Evolutionary conservation across 2,329 filamentous ascomycete genomes (phyloP).

Genomic region (Colletotrichum zoysiae): DNA sequence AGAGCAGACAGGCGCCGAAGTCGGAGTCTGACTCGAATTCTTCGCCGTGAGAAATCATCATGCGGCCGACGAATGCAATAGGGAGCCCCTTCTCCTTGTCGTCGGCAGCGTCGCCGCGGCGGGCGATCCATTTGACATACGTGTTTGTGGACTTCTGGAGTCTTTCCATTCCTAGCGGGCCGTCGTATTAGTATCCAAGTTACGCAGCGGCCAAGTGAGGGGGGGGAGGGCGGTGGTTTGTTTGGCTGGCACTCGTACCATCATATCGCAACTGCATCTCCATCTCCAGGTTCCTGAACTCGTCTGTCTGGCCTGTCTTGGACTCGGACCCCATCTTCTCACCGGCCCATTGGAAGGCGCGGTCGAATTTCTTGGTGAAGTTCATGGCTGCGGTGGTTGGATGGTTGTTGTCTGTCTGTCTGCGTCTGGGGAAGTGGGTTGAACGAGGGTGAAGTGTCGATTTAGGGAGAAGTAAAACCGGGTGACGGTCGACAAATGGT

Average conservation of each 20-base stretch:
- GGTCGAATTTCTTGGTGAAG: constrained; percentile 87
- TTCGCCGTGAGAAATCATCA: constrained; percentile 90
- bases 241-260: constrained; percentile 66
- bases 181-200: constrained; percentile 27
- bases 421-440: not conserved
- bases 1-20: constrained; percentile 86
- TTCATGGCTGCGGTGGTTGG: constrained; percentile 56
- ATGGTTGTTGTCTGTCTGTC: not conserved
- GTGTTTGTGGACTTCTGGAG: constrained; percentile 87
- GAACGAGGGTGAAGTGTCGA: not conserved
- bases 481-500: not conserved
- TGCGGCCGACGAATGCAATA: constrained; percentile 81
- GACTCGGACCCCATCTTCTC: constrained; percentile 95
- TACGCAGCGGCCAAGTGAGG: not conserved
- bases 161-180: constrained; percentile 84
- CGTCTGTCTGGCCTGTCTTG: constrained; percentile 87
- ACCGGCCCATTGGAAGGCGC: constrained; percentile 97
- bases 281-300: constrained; percentile 89
- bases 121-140: constrained; percentile 90
- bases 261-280: constrained; percentile 93
- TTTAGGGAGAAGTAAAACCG: not conserved
- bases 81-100: constrained; percentile 91
- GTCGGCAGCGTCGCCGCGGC: constrained; percentile 81
- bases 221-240: not conserved
- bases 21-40: constrained; percentile 93